Evolutionary conservation across 2,329 filamentous ascomycete genomes (phyloP).

Genomic region (Nannizziopsis arthrosporioides): DNA sequence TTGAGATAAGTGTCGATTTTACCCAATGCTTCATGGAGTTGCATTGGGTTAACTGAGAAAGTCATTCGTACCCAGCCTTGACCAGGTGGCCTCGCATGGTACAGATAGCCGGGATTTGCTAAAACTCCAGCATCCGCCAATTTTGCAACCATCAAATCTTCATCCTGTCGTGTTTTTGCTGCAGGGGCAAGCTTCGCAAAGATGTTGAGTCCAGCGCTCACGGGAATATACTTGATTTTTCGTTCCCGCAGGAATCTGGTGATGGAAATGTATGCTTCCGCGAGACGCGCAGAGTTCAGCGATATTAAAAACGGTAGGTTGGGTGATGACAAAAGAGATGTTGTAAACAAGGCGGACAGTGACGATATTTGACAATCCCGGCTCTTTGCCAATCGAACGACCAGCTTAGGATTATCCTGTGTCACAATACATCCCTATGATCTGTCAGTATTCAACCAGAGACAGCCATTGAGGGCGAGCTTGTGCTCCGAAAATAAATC

Average conservation of each 20-base stretch:
- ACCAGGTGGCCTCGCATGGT: constrained; percentile 16
- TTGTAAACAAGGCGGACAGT: constrained; percentile 17
- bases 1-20: constrained; percentile 14
- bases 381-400: constrained; percentile 14
- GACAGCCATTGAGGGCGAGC: too few relatives aligned
- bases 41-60: constrained; percentile 17
- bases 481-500: constrained; percentile 1
- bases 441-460: neutral
- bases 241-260: constrained; percentile 19
- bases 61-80: constrained; percentile 22
- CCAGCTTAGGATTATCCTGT: constrained; percentile 18
- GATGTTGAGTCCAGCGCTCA: constrained; percentile 19
- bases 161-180: constrained; percentile 21
- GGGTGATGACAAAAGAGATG: constrained; percentile 18
- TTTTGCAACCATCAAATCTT: constrained; percentile 14
- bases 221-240: constrained; percentile 19
- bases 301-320: constrained; percentile 17
- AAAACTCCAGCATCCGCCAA: constrained; percentile 18
- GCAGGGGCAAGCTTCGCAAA: constrained; percentile 17
- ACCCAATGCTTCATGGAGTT: constrained; percentile 16
- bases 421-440: constrained; percentile 17
- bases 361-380: constrained; percentile 18
- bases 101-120: constrained; percentile 17
- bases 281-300: constrained; percentile 19
- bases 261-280: constrained; percentile 18